A percentile compares a stretch with the other conserved stretches of the same genome.
Evolutionary conservation across 1,284 basidiomycete species (phyloP).

Genomic region (Pseudozyma thailandica): DNA sequence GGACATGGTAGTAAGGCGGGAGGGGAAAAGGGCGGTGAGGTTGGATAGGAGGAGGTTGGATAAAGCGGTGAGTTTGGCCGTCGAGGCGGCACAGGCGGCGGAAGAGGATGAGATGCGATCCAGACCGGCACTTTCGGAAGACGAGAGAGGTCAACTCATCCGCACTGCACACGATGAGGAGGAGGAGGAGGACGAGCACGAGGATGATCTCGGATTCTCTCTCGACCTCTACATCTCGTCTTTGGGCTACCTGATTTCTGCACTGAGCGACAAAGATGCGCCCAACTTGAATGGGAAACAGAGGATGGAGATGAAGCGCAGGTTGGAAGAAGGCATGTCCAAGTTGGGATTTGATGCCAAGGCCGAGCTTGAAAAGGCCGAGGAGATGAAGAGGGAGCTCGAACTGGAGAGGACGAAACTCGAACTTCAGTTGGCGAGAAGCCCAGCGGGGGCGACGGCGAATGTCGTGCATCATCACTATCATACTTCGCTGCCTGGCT

Average conservation of each 20-base stretch:
- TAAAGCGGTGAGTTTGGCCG: slow-evolving; percentile 53
- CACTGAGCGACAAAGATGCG: slow-evolving; percentile 47
- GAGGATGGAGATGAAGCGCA: slow-evolving; percentile 29
- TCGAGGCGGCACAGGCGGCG: slow-evolving; percentile 52
- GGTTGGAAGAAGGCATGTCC: slow-evolving; percentile 45
- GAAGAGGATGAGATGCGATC: slow-evolving; percentile 55
- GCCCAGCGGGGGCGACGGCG: background rate
- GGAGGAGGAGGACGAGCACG: slow-evolving; percentile 16
- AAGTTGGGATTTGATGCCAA: slow-evolving; percentile 44
- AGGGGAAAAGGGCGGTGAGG: slow-evolving; percentile 29
- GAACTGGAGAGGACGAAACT: slow-evolving; percentile 34
- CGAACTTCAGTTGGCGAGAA: slow-evolving; percentile 11
- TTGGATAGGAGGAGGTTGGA: slow-evolving; percentile 46
- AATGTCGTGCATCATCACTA: slow-evolving; percentile 47
- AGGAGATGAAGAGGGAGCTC: slow-evolving; percentile 36
- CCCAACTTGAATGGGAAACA: slow-evolving; percentile 36
- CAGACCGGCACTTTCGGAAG: background rate
- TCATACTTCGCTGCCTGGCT: slow-evolving; percentile 17
- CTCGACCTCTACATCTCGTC: slow-evolving; percentile 55
- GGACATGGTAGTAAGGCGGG: background rate
- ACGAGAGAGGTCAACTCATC: background rate
- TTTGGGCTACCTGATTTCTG: slow-evolving; percentile 51
- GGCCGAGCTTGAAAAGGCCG: slow-evolving; percentile 31
- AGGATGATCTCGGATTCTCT: slow-evolving; percentile 49
- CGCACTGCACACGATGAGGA: background rate